Evolutionary conservation across 495 filamentous ascomycete species (phyloP).

Genomic region (Daldinia vernicosa): DNA sequence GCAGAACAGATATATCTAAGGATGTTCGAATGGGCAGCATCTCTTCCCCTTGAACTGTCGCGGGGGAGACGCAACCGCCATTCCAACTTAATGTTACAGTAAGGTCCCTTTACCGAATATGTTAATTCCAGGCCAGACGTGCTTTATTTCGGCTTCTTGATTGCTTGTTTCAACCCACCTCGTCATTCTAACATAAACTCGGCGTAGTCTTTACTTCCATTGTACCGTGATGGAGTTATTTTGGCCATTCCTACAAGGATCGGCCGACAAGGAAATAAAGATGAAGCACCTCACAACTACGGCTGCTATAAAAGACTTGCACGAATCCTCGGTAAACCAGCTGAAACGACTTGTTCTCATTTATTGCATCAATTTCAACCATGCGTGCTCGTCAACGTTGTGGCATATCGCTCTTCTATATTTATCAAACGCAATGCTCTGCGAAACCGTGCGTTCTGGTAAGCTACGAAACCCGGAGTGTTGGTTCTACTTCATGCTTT

Average conservation of each 20-base stretch:
- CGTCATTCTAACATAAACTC: slow-evolving; percentile 16
- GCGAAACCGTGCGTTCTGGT: slow-evolving; percentile 34
- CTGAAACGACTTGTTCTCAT: slow-evolving; percentile 40
- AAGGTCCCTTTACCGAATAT: slow-evolving; percentile 16
- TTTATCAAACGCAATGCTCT: slow-evolving; percentile 42
- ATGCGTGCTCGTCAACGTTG: slow-evolving; percentile 20
- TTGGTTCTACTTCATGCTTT: slow-evolving; percentile 44
- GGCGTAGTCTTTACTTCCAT: slow-evolving; percentile 41
- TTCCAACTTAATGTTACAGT: slow-evolving; percentile 39
- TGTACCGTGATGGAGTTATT: slow-evolving; percentile 39
- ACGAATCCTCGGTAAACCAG: slow-evolving; percentile 38
- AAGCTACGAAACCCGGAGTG: slow-evolving; percentile 30
- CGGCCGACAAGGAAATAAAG: slow-evolving; percentile 14
- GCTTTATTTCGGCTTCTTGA: not conserved
- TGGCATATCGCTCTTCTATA: slow-evolving; percentile 44
- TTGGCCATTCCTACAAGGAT: slow-evolving; percentile 37
- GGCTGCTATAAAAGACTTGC: slow-evolving; percentile 23
- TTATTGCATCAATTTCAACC: slow-evolving; percentile 36
- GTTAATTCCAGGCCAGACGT: not conserved
- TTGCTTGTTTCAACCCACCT: not conserved
- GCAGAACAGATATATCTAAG: slow-evolving; percentile 32
- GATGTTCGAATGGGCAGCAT: slow-evolving; percentile 34
- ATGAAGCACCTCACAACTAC: slow-evolving; percentile 21
- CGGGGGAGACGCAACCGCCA: slow-evolving; percentile 36
- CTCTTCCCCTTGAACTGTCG: slow-evolving; percentile 31